These are phyloP conservation scores for Stagonosporopsis cucurbitacearum DNA, from an alignment of 2,329 filamentous ascomycete genomes.

Conservation along the genomic window DNA sequence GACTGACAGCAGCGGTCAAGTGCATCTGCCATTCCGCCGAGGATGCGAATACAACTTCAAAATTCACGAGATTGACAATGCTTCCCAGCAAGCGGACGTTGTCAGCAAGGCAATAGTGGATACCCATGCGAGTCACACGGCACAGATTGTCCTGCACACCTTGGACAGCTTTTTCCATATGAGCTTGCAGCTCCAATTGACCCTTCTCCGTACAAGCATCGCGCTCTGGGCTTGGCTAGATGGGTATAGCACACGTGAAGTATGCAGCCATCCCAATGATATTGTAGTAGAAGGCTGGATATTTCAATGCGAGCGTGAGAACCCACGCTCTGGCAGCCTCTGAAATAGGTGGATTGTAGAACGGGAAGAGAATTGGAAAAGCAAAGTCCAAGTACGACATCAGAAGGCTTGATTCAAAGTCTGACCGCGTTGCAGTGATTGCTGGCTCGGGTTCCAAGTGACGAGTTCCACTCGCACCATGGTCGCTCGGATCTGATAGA, in stretches of 20 bases:
- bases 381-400: conserved; percentile 66
- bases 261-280: conserved; percentile 12
- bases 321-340: conserved; percentile 68
- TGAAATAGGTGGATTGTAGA: conserved; percentile 64
- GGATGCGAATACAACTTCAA: conserved; percentile 57
- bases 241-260: conserved; percentile 8
- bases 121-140: neutral
- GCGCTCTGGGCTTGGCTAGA: neutral
- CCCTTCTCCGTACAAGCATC: neutral
- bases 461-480: neutral
- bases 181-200: neutral
- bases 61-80: conserved; percentile 62
- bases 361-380: conserved; percentile 68
- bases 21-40: conserved; percentile 60
- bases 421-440: neutral
- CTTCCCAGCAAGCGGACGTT: conserved; percentile 52
- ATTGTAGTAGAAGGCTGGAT: conserved; percentile 51
- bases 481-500: neutral
- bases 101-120: neutral
- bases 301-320: conserved; percentile 54
- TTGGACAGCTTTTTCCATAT: conserved; percentile 6
- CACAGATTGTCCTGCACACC: conserved; percentile 2
- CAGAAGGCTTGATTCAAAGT: conserved; percentile 4
- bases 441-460: neutral
- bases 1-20: conserved; percentile 57